Percentiles rank a stretch among this genome's conserved stretches.
These are phyloP conservation scores for Macrotyloma uniflorum DNA, from an alignment of 306 rosid species.

Conservation along the genomic window DNA sequence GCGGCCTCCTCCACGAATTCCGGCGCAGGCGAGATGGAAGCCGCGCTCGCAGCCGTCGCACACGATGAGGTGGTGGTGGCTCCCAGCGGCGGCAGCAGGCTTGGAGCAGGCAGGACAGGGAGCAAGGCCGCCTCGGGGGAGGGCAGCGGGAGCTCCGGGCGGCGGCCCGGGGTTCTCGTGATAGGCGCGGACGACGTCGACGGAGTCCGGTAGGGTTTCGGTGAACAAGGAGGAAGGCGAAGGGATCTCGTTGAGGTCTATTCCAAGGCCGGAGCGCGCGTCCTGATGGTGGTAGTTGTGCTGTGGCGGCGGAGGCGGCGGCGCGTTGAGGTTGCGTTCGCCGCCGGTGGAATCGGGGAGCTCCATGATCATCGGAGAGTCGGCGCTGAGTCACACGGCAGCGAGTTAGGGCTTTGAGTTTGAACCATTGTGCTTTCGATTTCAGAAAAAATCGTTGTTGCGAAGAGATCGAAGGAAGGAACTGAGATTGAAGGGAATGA, in stretches of 20 bases:
- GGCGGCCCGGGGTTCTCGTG: conserved; percentile 87
- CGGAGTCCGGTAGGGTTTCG: conserved; percentile 77
- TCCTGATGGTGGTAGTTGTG: conserved; percentile 37
- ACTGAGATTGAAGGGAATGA: conserved; percentile 49
- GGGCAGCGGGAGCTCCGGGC: conserved; percentile 65
- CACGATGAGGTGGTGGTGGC: conserved; percentile 47
- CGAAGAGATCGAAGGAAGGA: conserved; percentile 47
- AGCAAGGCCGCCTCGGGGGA: conserved; percentile 41
- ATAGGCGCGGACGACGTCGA: conserved; percentile 78
- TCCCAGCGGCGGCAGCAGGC: conserved; percentile 56
- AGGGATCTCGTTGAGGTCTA: conserved; percentile 99
- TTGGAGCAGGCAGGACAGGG: conserved; percentile 61
- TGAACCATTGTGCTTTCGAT: conserved; percentile 69
- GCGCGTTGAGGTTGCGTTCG: conserved; percentile 47
- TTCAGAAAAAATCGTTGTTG: background rate
- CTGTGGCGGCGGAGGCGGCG: conserved; percentile 8
- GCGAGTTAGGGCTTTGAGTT: conserved; percentile 46
- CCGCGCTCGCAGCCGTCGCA: conserved; percentile 98
- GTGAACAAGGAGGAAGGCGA: conserved; percentile 62
- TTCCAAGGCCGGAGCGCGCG: conserved; percentile 64
- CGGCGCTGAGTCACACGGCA: conserved; percentile 42
- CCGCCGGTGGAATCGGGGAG: conserved; percentile 66
- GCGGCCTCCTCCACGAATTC: conserved; percentile 63
- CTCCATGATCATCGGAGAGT: conserved; percentile 84
- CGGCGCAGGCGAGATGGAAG: conserved; percentile 76